Conservation (phyloP, 2,329 filamentous ascomycete genomes). For the Plectosphaerella plurivora region DNA sequence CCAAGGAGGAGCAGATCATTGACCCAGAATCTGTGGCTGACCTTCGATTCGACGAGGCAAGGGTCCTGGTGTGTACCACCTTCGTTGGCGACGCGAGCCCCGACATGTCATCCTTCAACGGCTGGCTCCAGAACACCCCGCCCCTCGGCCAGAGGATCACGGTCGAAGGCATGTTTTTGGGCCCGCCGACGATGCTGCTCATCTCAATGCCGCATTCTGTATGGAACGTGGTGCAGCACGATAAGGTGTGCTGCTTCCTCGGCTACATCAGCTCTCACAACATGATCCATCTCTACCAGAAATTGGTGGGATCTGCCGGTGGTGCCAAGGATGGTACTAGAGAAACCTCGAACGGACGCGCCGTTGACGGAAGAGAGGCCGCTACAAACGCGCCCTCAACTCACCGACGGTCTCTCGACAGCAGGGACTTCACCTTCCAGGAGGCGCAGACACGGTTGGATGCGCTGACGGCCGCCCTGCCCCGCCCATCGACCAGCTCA, state of each 20-base stretch:
- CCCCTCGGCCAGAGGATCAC: constrained; percentile 53
- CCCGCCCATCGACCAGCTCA: constrained; percentile 7
- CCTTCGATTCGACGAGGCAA: constrained; percentile 56
- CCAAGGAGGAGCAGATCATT: constrained; percentile 36
- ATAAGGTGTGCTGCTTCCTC: constrained; percentile 62
- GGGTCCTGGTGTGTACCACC: constrained; percentile 63
- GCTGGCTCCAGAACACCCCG: constrained; percentile 60
- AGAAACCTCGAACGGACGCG: constrained; percentile 53
- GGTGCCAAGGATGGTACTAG: constrained; percentile 41
- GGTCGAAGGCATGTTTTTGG: constrained; percentile 65
- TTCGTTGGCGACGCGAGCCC: constrained; percentile 62
- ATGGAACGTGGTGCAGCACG: constrained; percentile 61
- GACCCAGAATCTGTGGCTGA: constrained; percentile 45
- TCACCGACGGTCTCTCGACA: constrained; percentile 11
- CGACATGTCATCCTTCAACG: constrained; percentile 62
- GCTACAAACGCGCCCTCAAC: constrained; percentile 30
- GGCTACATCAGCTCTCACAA: constrained; percentile 65
- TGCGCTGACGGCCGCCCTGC: not conserved
- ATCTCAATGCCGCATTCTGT: constrained; percentile 62
- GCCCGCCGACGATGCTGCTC: constrained; percentile 60
- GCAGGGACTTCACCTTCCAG: constrained; percentile 8
- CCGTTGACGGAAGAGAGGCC: constrained; percentile 47
- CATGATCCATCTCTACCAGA: constrained; percentile 60
- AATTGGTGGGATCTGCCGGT: constrained; percentile 45
- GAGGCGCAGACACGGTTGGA: constrained; percentile 8